A percentile compares a stretch with the other conserved stretches of the same genome.
phyloP scores from a whole-genome alignment of 192 early-diverging fungal species.

The Helicostylum pulchrum region DNA sequence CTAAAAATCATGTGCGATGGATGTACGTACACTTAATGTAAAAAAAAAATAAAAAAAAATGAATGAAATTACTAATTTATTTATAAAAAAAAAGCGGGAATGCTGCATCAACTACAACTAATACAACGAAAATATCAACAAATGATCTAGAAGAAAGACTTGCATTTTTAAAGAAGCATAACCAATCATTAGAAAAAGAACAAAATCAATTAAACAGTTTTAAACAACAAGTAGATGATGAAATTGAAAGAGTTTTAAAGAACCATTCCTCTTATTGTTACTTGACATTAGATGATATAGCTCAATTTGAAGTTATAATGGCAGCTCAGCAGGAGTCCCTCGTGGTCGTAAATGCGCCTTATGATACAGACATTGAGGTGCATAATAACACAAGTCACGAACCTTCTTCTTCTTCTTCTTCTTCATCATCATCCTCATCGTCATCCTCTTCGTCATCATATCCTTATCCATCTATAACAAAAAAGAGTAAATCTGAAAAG shows the following conservation, averaged over 20 bases:
- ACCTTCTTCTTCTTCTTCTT: not conserved
- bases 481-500: constrained; percentile 11
- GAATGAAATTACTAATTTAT: not conserved
- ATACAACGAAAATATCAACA: not conserved
- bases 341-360: constrained; percentile 13
- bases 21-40: constrained; percentile 41
- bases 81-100: constrained; percentile 15
- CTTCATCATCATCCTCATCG: not conserved
- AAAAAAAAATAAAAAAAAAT: too few species aligned
- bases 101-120: constrained; percentile 2
- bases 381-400: constrained; percentile 6
- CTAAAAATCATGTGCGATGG: constrained; percentile 67
- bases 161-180: constrained; percentile 3
- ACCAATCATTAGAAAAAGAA: constrained; percentile 15
- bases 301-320: constrained; percentile 16
- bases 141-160: constrained; percentile 9
- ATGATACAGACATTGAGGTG: constrained; percentile 19
- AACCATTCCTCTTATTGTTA: constrained; percentile 16
- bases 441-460: not conserved
- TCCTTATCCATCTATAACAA: not conserved
- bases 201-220: not conserved
- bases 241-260: constrained; percentile 9
- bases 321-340: constrained; percentile 17
- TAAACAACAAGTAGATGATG: constrained; percentile 14
- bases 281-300: constrained; percentile 25